These are phyloP conservation scores for Cryomyces minteri DNA, from an alignment of 495 filamentous ascomycete species.

Conservation along the genomic window DNA sequence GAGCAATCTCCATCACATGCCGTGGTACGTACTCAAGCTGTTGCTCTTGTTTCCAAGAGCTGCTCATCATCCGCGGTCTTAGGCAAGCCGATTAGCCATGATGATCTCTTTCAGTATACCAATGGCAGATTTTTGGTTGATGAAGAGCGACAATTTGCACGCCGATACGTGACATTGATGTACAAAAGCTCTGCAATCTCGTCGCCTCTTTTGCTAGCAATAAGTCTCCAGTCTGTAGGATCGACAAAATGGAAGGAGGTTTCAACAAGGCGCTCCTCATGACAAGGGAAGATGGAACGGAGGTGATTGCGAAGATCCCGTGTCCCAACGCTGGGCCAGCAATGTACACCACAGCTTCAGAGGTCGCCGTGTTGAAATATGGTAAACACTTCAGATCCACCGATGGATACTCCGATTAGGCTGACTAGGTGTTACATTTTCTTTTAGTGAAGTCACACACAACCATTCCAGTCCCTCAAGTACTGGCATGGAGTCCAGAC, in stretches of 20 bases:
- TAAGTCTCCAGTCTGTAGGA: neutral
- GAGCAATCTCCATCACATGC: no score
- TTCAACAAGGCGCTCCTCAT: slow-evolving; percentile 25
- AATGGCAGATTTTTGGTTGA: neutral
- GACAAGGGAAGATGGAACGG: slow-evolving; percentile 24
- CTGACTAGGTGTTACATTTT: no score
- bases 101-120: slow-evolving; percentile 2
- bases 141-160: neutral
- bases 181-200: neutral
- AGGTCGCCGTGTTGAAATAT: slow-evolving; percentile 19
- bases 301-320: slow-evolving; percentile 21
- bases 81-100: neutral
- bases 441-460: no score
- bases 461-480: slow-evolving; percentile 11
- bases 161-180: neutral
- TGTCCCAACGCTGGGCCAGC: slow-evolving; percentile 22
- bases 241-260: slow-evolving; percentile 19
- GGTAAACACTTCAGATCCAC: no score
- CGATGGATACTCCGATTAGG: no score
- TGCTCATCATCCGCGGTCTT: no score
- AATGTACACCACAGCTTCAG: slow-evolving; percentile 20
- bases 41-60: no score
- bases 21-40: no score
- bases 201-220: neutral
- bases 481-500: slow-evolving; percentile 18